Evolutionary conservation across 139 green algal species (phyloP).

Genomic region (Closterium sp.): DNA sequence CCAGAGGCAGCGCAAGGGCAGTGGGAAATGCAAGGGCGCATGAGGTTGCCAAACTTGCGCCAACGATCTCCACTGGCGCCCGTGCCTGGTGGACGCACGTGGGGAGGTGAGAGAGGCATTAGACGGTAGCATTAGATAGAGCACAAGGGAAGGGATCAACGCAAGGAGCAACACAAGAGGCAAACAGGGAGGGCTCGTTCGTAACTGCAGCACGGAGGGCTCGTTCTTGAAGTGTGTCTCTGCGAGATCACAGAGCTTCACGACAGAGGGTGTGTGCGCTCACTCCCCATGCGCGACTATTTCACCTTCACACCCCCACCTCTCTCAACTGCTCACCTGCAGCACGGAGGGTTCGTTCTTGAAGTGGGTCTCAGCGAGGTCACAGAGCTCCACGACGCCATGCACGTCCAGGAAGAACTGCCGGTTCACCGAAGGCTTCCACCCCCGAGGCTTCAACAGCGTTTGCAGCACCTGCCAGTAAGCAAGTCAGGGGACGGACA

Average conservation of each 20-base stretch:
- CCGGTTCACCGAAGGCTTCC: constrained; percentile 70
- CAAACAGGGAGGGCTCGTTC: too few relatives aligned
- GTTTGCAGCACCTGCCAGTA: constrained; percentile 75
- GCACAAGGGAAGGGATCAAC: too few relatives aligned
- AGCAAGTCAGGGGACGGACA: too few relatives aligned
- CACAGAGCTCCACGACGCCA: constrained; percentile 89
- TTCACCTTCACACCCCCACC: too few relatives aligned
- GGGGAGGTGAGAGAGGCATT: too few relatives aligned
- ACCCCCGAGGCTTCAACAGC: constrained; percentile 52
- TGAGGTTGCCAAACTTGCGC: constrained; percentile 99
- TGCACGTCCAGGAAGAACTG: constrained; percentile 71
- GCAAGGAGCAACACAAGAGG: too few relatives aligned
- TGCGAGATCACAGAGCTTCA: constrained; percentile 81
- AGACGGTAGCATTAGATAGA: too few relatives aligned
- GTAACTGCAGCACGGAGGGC: too few relatives aligned
- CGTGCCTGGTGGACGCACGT: background rate
- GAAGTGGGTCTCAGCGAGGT: constrained; percentile 72
- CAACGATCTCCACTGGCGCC: constrained; percentile 98
- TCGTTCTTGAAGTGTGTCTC: constrained; percentile 68
- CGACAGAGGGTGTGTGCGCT: too few relatives aligned
- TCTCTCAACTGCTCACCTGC: too few relatives aligned
- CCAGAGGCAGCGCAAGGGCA: too few relatives aligned
- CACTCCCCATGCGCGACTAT: too few relatives aligned
- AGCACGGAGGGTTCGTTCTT: constrained; percentile 77
- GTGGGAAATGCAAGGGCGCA: constrained; percentile 99